Base-by-base conservation (phyloP, 2,329 filamentous ascomycete species). In the Blastomyces gilchristii region DNA sequence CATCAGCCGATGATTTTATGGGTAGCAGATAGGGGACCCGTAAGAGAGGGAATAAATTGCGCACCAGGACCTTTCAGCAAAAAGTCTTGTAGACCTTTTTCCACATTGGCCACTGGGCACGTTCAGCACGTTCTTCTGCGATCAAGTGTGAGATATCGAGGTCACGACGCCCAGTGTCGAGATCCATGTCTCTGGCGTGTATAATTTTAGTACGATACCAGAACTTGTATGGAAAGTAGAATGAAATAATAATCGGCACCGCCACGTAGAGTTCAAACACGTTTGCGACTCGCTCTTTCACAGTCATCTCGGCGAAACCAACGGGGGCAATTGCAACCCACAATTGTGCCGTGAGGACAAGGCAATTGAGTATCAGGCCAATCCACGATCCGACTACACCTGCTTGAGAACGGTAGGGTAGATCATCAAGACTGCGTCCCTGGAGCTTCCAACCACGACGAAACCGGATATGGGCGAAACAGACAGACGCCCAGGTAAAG, bases 281-380 rank as follows among this genome's bases (percentile, higher is more conserved):
- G 63, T 71, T 71, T 37, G 75, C 72, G 31, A 72, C 96, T 75
- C 67, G 57, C 67, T 69, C 75, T 75, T 80, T 25, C 66, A 7
- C 65, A 18, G 64, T 39, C 65, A 59, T 45, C 56, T 65, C 58
- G 58, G 65, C 58, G 63, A 90, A 47, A 84, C 83, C 92, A 2
- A 70, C 73, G 61, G 73, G 75, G 2, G 87, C 86, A 41, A 91
- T 77, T 2, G 91, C 76, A 62, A 83, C 81, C 76, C 86, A 94
- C 80, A 91, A 92, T 82, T 94, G 94, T 71, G 89, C 93, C 58
- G 94, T 72, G 2, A 87, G 84, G 64, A 90, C 86, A 45, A 88
- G 72, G 25, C 85, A 75, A 69, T 82, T 85, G 65, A 80, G 80
- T 77, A 86, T 82, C 4, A 92, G 76, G 0, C 83, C 83, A 9